phyloP scores from a whole-genome alignment of 805 yeast species.

The Nakazawaea wyomingensis region DNA sequence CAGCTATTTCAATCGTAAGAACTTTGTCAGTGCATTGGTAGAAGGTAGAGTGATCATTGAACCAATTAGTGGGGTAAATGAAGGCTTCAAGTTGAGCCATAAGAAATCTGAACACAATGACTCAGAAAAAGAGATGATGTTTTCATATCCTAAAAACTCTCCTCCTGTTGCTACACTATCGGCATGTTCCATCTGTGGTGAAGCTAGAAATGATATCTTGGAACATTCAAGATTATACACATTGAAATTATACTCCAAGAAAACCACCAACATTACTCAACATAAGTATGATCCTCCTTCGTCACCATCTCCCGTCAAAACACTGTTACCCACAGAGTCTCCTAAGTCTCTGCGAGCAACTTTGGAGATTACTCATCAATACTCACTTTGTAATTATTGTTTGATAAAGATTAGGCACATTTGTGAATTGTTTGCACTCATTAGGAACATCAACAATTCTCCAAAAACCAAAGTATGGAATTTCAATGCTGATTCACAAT shows the following conservation, averaged over 20 bases:
- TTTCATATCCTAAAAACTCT: constrained; percentile 38
- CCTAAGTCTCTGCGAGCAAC: constrained; percentile 15
- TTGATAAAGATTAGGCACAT: constrained; percentile 71
- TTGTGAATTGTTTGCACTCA: constrained; percentile 76
- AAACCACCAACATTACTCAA: constrained; percentile 12
- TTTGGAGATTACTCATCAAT: constrained; percentile 35
- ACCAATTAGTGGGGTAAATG: constrained; percentile 82
- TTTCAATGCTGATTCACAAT: constrained; percentile 33
- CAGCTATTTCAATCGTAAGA: constrained; percentile 55
- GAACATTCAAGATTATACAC: constrained; percentile 76
- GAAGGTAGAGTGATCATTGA: constrained; percentile 82
- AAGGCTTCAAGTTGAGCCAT: constrained; percentile 47
- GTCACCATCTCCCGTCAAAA: constrained; percentile 7
- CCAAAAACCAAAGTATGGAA: constrained; percentile 49
- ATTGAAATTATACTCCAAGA: constrained; percentile 41
- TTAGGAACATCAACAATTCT: constrained; percentile 52
- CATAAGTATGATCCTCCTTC: constrained; percentile 14
- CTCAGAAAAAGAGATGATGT: constrained; percentile 29
- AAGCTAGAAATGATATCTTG: constrained; percentile 59
- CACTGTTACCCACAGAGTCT: constrained; percentile 10
- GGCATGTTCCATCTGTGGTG: constrained; percentile 85
- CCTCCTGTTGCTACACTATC: constrained; percentile 72
- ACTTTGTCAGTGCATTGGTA: constrained; percentile 59
- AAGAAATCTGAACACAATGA: constrained; percentile 15
- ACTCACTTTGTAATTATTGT: constrained; percentile 80